Conservation (phyloP, 83 land plant genomes). For the Thuja plicata region DNA sequence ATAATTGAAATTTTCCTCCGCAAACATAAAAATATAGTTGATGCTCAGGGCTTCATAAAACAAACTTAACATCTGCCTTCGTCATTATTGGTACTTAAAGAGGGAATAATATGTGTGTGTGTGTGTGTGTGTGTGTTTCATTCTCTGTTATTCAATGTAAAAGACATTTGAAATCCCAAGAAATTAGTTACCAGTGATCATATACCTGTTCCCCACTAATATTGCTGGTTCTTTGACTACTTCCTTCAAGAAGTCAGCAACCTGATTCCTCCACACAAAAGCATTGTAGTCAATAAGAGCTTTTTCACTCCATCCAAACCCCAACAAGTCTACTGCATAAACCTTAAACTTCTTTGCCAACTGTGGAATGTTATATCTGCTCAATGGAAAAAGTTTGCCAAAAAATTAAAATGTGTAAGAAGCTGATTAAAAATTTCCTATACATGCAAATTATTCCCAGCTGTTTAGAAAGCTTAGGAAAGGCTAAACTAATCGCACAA, state of each 20-base stretch:
- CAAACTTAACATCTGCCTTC: neutral
- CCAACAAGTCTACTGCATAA: conserved; percentile 91
- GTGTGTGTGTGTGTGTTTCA: no score
- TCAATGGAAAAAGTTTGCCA: neutral
- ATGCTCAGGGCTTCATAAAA: neutral
- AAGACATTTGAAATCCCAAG: neutral
- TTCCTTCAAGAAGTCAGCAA: conserved; percentile 82
- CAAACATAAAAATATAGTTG: neutral
- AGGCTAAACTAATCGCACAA: neutral
- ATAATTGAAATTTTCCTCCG: neutral
- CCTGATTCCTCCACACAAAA: conserved; percentile 85
- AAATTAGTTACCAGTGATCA: neutral
- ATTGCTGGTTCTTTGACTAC: conserved; percentile 85
- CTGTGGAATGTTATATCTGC: conserved; percentile 93
- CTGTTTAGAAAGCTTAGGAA: neutral
- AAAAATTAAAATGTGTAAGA: neutral
- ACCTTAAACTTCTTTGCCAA: conserved; percentile 89
- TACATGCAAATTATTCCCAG: neutral
- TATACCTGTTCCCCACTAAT: conserved; percentile 90
- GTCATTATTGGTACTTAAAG: neutral
- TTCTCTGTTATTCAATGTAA: neutral
- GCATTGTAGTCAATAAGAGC: conserved; percentile 88
- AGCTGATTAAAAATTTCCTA: neutral
- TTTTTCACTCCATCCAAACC: conserved; percentile 99
- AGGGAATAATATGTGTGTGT: no score